Base-by-base conservation (phyloP, 805 yeast species). In the Candida easanensis region DNA sequence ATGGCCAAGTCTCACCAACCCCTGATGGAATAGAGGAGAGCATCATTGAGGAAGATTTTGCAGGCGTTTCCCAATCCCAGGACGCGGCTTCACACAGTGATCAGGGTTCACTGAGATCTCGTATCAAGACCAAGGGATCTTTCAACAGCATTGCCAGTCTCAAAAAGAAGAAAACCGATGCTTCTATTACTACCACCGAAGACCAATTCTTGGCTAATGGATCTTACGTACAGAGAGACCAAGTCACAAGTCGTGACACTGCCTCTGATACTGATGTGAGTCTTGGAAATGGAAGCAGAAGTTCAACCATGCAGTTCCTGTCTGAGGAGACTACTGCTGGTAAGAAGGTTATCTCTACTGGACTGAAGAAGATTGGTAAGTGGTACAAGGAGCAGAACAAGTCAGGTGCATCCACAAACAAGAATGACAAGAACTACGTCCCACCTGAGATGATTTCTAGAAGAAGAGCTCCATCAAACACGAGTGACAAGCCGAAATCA, bases 381-480 rank as follows among this genome's bases (percentile, higher is more conserved):
- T 82, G 91, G 88, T 84, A 84, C 52, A 72, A 71, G 41, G 78
- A 71, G 27, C 74, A 74, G 42, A 75, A 68, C 18, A 58, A 52
- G 17, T 30, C 52, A n/a, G 20, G 46, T 7, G 13, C 45, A 15
- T 28, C 38, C 15, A 10, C 32, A 10, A n/a, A n/a, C n/a, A 36
- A 38, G 20, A 36, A 34, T 9, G 33, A 35, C 15, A 50, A 45
- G 31, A 32, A 22, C 4, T 50, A 50, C 19, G 16, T 22, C 10
- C 76, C 82, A 0, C 87, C 87, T 0, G 86, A 81, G 55, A 82
- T 82, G 88, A 82, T 82, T n/a, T 77, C 69, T 21, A 65, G 86
- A 56, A 67, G 84, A 53, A 63, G 69, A 13, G 45, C 50, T 14
- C 46, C 61, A 58, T 45, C 64, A 45, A 40, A 38, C 28, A 23